phyloP scores from a whole-genome alignment of 768 basidiomycete genomes.

The Pleurotus eryngii region DNA sequence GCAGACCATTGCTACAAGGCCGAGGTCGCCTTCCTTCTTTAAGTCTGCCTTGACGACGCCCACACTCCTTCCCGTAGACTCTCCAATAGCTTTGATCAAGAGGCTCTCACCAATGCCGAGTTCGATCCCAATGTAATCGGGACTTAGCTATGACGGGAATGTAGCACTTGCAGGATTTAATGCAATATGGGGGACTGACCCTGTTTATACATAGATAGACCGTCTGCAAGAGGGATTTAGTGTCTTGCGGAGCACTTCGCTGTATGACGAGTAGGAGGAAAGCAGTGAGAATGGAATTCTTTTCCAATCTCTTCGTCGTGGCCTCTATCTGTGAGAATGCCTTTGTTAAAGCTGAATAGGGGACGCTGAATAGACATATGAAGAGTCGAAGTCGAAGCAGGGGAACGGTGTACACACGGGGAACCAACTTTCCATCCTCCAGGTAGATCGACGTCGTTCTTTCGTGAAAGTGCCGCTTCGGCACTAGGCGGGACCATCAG shows the following conservation, averaged over 20 bases:
- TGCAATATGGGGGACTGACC: slow-evolving; percentile 41
- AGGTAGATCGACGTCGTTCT: slow-evolving; percentile 68
- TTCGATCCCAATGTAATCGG: slow-evolving; percentile 93
- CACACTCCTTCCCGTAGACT: slow-evolving; percentile 88
- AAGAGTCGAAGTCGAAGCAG: background rate
- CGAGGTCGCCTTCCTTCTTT: slow-evolving; percentile 93
- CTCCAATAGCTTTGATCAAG: slow-evolving; percentile 91
- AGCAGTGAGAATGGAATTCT: slow-evolving; percentile 81
- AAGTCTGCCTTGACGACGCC: slow-evolving; percentile 85
- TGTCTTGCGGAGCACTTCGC: slow-evolving; percentile 73
- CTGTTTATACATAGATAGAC: slow-evolving; percentile 97
- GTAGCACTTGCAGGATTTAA: slow-evolving; percentile 7
- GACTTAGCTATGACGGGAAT: slow-evolving; percentile 61
- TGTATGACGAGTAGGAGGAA: slow-evolving; percentile 90
- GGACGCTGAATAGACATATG: slow-evolving; percentile 54
- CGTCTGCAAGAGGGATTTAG: slow-evolving; percentile 74
- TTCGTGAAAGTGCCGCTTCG: slow-evolving; percentile 60
- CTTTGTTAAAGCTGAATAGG: slow-evolving; percentile 89
- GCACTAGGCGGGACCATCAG: slow-evolving; percentile 41
- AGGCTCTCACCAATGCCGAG: slow-evolving; percentile 95
- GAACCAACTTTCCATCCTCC: slow-evolving; percentile 84
- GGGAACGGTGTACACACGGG: slow-evolving; percentile 53
- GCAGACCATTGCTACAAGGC: slow-evolving; percentile 90
- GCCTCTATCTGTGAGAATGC: slow-evolving; percentile 87
- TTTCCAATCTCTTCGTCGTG: slow-evolving; percentile 94